Evolutionary conservation across 495 filamentous ascomycete species (phyloP).

Genomic region (Aspergillus egyptiacus): DNA sequence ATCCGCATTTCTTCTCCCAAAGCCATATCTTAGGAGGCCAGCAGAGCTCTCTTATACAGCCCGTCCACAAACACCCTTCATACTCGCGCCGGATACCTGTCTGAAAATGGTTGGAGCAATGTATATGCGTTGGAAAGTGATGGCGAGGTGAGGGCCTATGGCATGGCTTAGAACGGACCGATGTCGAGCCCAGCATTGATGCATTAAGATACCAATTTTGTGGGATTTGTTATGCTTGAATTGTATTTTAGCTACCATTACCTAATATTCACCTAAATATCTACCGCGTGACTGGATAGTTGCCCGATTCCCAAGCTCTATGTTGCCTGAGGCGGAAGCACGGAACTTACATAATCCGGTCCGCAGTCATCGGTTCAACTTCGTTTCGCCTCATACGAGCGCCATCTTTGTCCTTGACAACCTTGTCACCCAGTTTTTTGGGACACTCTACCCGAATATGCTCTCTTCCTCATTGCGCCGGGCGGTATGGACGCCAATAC

Average conservation of each 20-base stretch:
- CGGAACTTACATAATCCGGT: constrained; percentile 30
- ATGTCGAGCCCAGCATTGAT: neutral
- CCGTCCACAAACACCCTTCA: neutral
- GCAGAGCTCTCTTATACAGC: neutral
- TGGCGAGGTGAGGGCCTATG: neutral
- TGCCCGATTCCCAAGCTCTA: too few species aligned
- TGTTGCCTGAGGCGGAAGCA: constrained; percentile 14
- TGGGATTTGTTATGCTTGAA: neutral
- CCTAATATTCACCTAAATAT: too few species aligned
- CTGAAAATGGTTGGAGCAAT: neutral
- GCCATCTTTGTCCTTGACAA: constrained; percentile 24
- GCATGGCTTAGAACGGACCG: neutral
- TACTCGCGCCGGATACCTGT: neutral
- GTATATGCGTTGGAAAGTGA: neutral
- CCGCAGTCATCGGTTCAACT: constrained; percentile 40
- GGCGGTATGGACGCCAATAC: constrained; percentile 39
- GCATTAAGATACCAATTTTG: constrained; percentile 3
- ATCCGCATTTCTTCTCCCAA: neutral
- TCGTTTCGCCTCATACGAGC: constrained; percentile 34
- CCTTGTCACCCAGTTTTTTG: constrained; percentile 23
- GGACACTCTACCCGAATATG: constrained; percentile 34
- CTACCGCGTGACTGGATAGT: too few species aligned
- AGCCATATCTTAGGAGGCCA: neutral
- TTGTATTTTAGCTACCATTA: constrained; percentile 7
- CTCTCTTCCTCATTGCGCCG: constrained; percentile 46